Conservation (phyloP, 2,329 filamentous ascomycete species). For the Acephala macrosclerotiorum region DNA sequence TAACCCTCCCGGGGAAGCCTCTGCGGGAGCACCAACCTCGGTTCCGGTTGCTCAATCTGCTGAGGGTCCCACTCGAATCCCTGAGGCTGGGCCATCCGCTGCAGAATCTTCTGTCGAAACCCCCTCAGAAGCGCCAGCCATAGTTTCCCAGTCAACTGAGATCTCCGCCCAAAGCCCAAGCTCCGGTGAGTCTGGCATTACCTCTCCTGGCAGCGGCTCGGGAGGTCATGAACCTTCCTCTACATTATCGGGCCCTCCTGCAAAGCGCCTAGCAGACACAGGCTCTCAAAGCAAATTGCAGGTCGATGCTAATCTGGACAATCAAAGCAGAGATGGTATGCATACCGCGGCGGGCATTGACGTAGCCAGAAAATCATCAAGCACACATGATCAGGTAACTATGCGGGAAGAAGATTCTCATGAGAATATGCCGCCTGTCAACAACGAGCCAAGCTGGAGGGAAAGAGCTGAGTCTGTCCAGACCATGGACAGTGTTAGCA, state of each 20-base stretch:
- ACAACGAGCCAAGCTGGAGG: background rate
- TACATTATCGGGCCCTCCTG: background rate
- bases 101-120: too few relatives aligned
- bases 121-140: too few relatives aligned
- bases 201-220: background rate
- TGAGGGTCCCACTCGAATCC: too few relatives aligned
- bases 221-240: background rate
- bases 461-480: too few relatives aligned
- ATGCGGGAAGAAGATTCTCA: background rate
- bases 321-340: background rate
- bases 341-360: background rate
- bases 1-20: background rate
- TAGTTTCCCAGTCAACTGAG: too few relatives aligned
- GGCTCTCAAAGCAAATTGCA: background rate
- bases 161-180: too few relatives aligned
- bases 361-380: background rate
- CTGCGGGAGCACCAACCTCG: too few relatives aligned
- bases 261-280: background rate
- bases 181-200: background rate
- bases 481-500: background rate
- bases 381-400: background rate
- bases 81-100: too few relatives aligned
- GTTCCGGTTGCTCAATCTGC: too few relatives aligned
- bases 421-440: background rate
- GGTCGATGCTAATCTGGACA: background rate